Evolutionary conservation across 768 basidiomycete genomes (phyloP).

Genomic region (Hirschioporus abietinus): DNA sequence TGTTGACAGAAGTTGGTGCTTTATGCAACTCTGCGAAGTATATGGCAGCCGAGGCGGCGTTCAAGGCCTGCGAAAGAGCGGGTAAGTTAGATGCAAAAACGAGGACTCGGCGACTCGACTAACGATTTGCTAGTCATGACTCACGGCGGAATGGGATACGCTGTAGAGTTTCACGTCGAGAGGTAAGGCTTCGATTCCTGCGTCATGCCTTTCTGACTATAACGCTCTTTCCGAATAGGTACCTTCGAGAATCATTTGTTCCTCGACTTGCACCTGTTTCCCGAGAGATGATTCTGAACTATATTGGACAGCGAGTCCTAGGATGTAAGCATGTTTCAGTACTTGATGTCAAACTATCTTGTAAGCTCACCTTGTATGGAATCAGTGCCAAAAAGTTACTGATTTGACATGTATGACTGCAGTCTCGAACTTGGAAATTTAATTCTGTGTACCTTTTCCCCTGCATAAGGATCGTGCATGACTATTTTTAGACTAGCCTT

Average conservation of each 20-base stretch:
- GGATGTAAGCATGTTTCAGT: not conserved
- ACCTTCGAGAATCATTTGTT: slow-evolving; percentile 14
- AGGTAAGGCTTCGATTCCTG: not conserved
- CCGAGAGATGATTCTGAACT: slow-evolving; percentile 13
- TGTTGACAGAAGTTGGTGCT: slow-evolving; percentile 10
- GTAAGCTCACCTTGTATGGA: not conserved
- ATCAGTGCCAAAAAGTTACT: slow-evolving; percentile 3
- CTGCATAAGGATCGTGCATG: not conserved
- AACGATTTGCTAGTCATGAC: slow-evolving; percentile 5
- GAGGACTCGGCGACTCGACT: not conserved
- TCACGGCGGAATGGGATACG: slow-evolving; percentile 18
- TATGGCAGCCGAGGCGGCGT: slow-evolving; percentile 18
- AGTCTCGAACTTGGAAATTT: not conserved
- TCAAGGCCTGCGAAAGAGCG: slow-evolving; percentile 12
- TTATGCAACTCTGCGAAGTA: slow-evolving; percentile 18
- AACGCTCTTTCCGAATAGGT: slow-evolving; percentile 2
- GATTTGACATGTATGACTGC: not conserved
- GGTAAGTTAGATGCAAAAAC: slow-evolving; percentile 8
- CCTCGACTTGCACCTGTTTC: slow-evolving; percentile 15
- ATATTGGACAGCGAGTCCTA: not conserved
- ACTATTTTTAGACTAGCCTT: not conserved
- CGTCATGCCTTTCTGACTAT: not conserved
- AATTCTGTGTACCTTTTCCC: not conserved
- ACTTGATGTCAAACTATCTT: not conserved
- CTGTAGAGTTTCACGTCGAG: slow-evolving; percentile 12